Percentiles rank a stretch among this genome's conserved stretches.
Evolutionary conservation across 768 basidiomycete species (phyloP).

Genomic region (Coprinellus micaceus): DNA sequence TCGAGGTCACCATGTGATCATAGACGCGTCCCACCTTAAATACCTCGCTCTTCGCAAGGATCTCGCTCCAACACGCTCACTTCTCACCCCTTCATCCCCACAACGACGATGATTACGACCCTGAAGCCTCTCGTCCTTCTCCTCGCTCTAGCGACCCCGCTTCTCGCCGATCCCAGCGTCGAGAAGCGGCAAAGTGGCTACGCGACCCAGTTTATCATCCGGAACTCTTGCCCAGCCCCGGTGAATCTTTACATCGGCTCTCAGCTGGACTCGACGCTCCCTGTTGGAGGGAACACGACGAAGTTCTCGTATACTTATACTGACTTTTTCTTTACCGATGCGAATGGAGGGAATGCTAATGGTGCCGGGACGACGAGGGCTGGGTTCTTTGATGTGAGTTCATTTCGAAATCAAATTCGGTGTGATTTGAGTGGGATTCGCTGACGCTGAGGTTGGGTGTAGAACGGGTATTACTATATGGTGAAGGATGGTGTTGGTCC

Average conservation of each 20-base stretch:
- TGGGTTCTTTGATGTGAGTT: slow-evolving; percentile 8
- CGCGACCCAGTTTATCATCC: slow-evolving; percentile 3
- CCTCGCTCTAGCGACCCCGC: background rate
- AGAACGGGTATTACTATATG: slow-evolving; percentile 27
- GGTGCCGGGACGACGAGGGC: slow-evolving; percentile 12
- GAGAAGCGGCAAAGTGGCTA: background rate
- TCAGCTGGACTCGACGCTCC: slow-evolving; percentile 4
- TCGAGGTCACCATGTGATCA: too few species aligned
- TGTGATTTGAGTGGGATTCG: background rate
- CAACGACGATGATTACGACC: background rate
- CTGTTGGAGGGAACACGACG: background rate
- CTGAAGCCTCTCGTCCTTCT: background rate
- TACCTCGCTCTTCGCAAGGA: too few species aligned
- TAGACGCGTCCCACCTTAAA: too few species aligned
- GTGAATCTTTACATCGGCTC: slow-evolving; percentile 10
- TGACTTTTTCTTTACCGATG: slow-evolving; percentile 13
- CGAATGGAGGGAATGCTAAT: slow-evolving; percentile 11
- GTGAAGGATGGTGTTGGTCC: slow-evolving; percentile 19
- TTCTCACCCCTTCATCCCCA: too few species aligned
- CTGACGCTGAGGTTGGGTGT: too few species aligned
- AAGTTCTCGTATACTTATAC: background rate
- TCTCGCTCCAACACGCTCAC: too few species aligned
- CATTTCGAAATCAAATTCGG: background rate
- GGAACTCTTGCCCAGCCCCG: slow-evolving; percentile 9
- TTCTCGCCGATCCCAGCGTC: background rate